phyloP scores from a whole-genome alignment of 202 grass and related monocot species.

The Setaria viridis region DNA sequence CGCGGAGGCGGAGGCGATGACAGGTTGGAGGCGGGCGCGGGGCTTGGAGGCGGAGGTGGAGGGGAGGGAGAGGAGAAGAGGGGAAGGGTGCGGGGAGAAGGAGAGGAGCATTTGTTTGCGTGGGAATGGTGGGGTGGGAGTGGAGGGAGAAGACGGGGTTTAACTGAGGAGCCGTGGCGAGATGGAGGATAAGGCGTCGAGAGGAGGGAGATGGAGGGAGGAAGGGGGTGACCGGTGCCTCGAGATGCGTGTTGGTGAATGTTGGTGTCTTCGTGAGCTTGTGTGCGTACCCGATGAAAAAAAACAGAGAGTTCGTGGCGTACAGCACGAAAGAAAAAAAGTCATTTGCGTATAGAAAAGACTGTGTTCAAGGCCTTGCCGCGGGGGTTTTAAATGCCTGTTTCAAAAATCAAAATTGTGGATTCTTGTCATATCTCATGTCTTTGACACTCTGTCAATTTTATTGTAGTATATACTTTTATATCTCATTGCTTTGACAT shows the following conservation, averaged over 20 bases:
- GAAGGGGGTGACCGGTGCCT: not conserved
- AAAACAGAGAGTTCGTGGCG: too few species aligned
- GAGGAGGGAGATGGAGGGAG: not conserved
- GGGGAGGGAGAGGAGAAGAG: conserved; percentile 19
- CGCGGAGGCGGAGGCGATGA: conserved; percentile 26
- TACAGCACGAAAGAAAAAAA: too few species aligned
- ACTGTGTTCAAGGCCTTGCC: too few species aligned
- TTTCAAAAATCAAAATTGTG: too few species aligned
- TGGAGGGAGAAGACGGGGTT: conserved; percentile 39
- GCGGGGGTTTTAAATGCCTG: too few species aligned
- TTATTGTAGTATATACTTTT: too few species aligned
- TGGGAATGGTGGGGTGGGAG: not conserved
- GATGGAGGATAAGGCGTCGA: conserved; percentile 47
- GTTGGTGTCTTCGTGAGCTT: too few species aligned
- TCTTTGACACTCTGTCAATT: too few species aligned
- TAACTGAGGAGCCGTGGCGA: not conserved
- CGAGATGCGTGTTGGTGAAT: not conserved
- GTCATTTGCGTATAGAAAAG: too few species aligned
- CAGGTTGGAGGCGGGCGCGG: not conserved
- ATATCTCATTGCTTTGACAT: too few species aligned
- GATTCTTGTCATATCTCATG: too few species aligned
- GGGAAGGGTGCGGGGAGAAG: conserved; percentile 42
- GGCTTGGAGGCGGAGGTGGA: conserved; percentile 15
- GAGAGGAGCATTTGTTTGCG: conserved; percentile 62
- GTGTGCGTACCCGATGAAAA: too few species aligned